Conservation (phyloP, 192 early-diverging fungal genomes). For the Chytriomyces sp. region DNA sequence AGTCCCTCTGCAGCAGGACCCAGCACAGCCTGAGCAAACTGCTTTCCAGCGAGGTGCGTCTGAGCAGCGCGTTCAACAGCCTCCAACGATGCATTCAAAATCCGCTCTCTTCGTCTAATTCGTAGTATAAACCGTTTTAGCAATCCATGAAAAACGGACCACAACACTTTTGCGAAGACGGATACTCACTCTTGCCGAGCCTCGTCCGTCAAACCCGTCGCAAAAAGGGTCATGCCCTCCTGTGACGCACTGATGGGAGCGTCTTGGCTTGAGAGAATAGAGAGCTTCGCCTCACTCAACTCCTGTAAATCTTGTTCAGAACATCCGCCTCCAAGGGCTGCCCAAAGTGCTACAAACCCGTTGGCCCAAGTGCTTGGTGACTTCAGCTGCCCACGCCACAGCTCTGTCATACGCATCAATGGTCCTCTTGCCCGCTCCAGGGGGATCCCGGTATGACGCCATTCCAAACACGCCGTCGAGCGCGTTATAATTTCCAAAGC, state of each 20-base stretch:
- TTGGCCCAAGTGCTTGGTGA: slow-evolving; percentile 34
- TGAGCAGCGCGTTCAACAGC: slow-evolving; percentile 74
- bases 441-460: slow-evolving; percentile 92
- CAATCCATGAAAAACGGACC: neutral
- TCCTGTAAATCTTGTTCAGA: slow-evolving; percentile 53
- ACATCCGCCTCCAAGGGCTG: too few relatives aligned
- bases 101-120: slow-evolving; percentile 69
- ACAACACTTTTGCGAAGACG: too few relatives aligned
- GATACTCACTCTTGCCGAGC: slow-evolving; percentile 73
- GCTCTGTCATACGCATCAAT: slow-evolving; percentile 68
- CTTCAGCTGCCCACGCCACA: slow-evolving; percentile 66
- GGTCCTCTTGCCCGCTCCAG: slow-evolving; percentile 63
- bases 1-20: slow-evolving; percentile 19
- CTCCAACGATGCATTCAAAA: slow-evolving; percentile 67
- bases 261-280: slow-evolving; percentile 85
- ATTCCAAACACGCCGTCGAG: slow-evolving; percentile 81
- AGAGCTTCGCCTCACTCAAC: slow-evolving; percentile 88
- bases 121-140: neutral
- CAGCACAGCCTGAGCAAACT: slow-evolving; percentile 23
- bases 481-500: slow-evolving; percentile 72
- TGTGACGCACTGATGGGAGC: slow-evolving; percentile 77
- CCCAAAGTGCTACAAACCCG: slow-evolving; percentile 47
- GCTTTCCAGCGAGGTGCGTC: slow-evolving; percentile 56
- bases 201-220: slow-evolving; percentile 77
- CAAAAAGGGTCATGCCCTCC: slow-evolving; percentile 84